Evolutionary conservation across 2,329 filamentous ascomycete species (phyloP).

Genomic region (Fusarium domesticum): DNA sequence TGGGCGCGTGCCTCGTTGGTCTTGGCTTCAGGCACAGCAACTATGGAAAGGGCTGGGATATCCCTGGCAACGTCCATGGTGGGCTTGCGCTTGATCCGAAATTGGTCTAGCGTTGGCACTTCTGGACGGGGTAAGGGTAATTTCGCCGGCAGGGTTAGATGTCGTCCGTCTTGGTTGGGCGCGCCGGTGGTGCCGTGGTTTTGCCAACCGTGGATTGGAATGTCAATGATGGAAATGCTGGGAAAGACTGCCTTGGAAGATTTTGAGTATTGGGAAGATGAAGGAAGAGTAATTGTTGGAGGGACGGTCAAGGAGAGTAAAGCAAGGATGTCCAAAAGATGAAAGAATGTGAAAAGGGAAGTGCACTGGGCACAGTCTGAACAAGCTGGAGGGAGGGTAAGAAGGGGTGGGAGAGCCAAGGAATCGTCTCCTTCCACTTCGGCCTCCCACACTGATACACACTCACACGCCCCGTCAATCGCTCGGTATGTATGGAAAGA

Average conservation of each 20-base stretch:
- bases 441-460: no score
- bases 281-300: no score
- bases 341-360: no score
- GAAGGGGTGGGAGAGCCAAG: no score
- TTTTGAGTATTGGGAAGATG: no score
- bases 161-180: slow-evolving; percentile 19
- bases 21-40: slow-evolving; percentile 20
- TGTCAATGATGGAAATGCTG: slow-evolving; percentile 19
- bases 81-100: slow-evolving; percentile 11
- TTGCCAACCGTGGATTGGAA: slow-evolving; percentile 21
- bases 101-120: slow-evolving; percentile 17
- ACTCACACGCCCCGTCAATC: no score
- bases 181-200: slow-evolving; percentile 11
- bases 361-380: no score
- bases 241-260: slow-evolving; percentile 7
- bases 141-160: slow-evolving; percentile 18
- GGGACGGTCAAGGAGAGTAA: no score
- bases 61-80: slow-evolving; percentile 7
- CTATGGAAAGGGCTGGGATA: slow-evolving; percentile 14
- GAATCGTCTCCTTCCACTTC: no score
- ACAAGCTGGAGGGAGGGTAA: no score
- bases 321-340: no score
- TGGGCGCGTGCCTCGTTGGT: slow-evolving; percentile 19
- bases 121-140: slow-evolving; percentile 7
- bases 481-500: no score